phyloP scores from a whole-genome alignment of 441 rosid species.

The Aquilaria agallochum region DNA sequence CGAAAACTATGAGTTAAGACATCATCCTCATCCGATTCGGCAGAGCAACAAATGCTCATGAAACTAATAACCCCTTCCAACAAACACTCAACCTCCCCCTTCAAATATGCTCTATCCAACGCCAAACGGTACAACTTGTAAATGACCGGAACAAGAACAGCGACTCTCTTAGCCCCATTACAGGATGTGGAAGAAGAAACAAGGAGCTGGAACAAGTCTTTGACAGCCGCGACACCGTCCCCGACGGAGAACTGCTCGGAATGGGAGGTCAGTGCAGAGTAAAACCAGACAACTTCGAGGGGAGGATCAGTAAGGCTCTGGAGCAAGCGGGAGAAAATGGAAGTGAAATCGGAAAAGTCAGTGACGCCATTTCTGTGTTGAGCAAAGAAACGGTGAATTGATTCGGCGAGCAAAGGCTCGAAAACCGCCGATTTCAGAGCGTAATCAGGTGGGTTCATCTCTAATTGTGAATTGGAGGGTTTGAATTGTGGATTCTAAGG shows the following conservation, averaged over 20 bases:
- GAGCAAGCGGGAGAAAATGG: slow-evolving; percentile 61
- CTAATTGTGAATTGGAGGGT: too few relatives aligned
- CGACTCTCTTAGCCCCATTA: slow-evolving; percentile 37
- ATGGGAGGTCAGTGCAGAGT: slow-evolving; percentile 49
- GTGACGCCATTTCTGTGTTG: slow-evolving; percentile 43
- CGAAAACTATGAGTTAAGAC: slow-evolving; percentile 35
- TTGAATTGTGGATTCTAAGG: too few relatives aligned
- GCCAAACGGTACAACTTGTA: slow-evolving; percentile 35
- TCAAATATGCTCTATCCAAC: slow-evolving; percentile 10
- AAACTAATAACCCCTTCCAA: slow-evolving; percentile 52
- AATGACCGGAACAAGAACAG: slow-evolving; percentile 58
- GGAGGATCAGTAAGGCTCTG: slow-evolving; percentile 49
- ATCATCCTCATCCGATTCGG: slow-evolving; percentile 23
- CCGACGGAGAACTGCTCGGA: slow-evolving; percentile 24
- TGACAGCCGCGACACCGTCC: slow-evolving; percentile 21
- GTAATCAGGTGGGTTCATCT: too few relatives aligned
- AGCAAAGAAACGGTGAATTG: slow-evolving; percentile 19
- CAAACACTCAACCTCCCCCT: slow-evolving; percentile 41
- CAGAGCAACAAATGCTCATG: slow-evolving; percentile 35
- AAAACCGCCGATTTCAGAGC: too few relatives aligned
- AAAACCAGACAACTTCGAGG: slow-evolving; percentile 63
- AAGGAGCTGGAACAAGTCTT: slow-evolving; percentile 52
- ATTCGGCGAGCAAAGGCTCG: too few relatives aligned
- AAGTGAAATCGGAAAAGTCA: slow-evolving; percentile 55
- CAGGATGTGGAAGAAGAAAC: slow-evolving; percentile 47